Evolutionary conservation across 2,329 filamentous ascomycete genomes (phyloP).

Genomic region (Drechslerella stenobrocha): DNA sequence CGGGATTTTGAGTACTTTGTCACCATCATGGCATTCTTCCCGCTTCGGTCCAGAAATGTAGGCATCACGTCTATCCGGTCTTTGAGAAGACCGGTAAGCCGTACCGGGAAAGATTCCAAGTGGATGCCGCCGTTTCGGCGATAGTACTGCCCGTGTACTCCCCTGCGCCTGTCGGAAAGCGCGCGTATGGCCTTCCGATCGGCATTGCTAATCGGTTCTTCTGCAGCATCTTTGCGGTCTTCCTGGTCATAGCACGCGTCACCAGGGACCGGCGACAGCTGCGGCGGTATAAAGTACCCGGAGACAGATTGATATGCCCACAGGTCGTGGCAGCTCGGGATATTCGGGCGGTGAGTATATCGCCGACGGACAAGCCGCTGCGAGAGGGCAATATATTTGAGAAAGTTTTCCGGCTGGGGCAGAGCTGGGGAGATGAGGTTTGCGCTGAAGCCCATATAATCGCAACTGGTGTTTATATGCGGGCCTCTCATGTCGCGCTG

Average conservation of each 20-base stretch:
- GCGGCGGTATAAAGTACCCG: constrained; percentile 42
- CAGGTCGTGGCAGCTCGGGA: constrained; percentile 41
- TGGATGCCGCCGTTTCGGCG: constrained; percentile 46
- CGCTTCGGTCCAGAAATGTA: constrained; percentile 41
- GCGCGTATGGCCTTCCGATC: constrained; percentile 40
- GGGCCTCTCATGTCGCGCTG: constrained; percentile 42
- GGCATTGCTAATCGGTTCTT: constrained; percentile 41
- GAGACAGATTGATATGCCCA: constrained; percentile 42
- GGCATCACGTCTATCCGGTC: constrained; percentile 40
- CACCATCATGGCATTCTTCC: constrained; percentile 45
- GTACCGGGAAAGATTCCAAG: constrained; percentile 31
- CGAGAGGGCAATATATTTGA: constrained; percentile 41
- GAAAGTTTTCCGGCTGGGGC: constrained; percentile 34
- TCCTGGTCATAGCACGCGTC: constrained; percentile 42
- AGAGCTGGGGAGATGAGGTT: constrained; percentile 40
- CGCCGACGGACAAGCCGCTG: constrained; percentile 39
- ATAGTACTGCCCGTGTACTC: constrained; percentile 37
- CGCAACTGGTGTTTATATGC: constrained; percentile 39
- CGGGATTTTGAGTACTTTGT: constrained; percentile 41
- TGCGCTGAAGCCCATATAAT: constrained; percentile 41
- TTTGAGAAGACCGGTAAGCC: constrained; percentile 20
- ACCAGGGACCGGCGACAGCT: constrained; percentile 34
- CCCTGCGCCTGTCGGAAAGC: constrained; percentile 31
- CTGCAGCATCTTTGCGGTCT: constrained; percentile 38
- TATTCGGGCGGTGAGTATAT: constrained; percentile 32